Evolutionary conservation across 139 green algal genomes (phyloP).

Genomic region (Trebouxia sp.): DNA sequence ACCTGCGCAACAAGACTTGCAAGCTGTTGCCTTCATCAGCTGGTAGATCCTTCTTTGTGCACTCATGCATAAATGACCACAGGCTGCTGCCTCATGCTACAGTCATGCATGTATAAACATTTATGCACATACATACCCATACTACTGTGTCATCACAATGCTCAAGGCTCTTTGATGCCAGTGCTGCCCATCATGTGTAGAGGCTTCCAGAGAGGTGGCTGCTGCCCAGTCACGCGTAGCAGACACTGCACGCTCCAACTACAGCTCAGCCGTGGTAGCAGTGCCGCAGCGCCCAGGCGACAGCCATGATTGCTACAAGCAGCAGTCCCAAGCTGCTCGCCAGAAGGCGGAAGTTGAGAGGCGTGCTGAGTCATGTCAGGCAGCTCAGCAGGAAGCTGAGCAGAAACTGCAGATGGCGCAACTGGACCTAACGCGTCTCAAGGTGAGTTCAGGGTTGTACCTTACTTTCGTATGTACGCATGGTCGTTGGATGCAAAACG

Average conservation of each 20-base stretch:
- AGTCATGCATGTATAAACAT: too few species aligned
- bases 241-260: neutral
- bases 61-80: too few species aligned
- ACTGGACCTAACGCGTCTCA: slow-evolving; percentile 17
- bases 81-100: too few species aligned
- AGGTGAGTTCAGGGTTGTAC: neutral
- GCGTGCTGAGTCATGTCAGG: neutral
- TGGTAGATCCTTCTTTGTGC: too few species aligned
- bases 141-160: too few species aligned
- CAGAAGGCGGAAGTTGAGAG: slow-evolving; percentile 23
- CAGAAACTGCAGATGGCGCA: neutral
- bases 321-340: slow-evolving; percentile 29
- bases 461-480: too few species aligned
- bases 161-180: neutral
- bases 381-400: slow-evolving; percentile 18
- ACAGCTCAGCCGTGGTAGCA: neutral
- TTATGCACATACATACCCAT: too few species aligned
- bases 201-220: slow-evolving; percentile 42
- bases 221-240: slow-evolving; percentile 26
- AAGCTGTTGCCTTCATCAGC: too few species aligned
- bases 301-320: neutral
- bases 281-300: neutral
- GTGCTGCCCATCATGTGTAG: slow-evolving; percentile 21
- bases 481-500: too few species aligned
- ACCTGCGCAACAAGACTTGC: too few species aligned